A percentile compares a stretch with the other conserved stretches of the same genome.
These are phyloP conservation scores for Davidsoniella australis DNA, from an alignment of 2,329 filamentous ascomycete species.

Conservation along the genomic window DNA sequence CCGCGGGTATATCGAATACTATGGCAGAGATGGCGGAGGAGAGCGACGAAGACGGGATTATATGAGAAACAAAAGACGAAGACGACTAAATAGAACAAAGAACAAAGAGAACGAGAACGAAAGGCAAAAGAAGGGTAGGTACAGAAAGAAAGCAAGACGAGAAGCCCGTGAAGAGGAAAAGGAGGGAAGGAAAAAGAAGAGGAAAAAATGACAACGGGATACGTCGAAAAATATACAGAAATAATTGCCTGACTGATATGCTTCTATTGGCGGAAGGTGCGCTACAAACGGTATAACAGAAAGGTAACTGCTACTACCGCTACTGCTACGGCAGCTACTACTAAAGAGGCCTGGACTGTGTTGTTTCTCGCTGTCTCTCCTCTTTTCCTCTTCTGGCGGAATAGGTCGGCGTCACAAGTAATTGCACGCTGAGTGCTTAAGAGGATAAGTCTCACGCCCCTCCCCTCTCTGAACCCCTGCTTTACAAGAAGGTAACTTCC, in stretches of 20 bases:
- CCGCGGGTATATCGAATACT: not conserved
- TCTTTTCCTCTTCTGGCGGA: too few relatives aligned
- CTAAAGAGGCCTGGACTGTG: too few relatives aligned
- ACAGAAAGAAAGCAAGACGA: slow-evolving; percentile 10
- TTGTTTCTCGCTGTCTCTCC: too few relatives aligned
- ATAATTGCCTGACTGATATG: not conserved
- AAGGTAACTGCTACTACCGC: too few relatives aligned
- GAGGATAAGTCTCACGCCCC: too few relatives aligned
- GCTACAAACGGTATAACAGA: not conserved
- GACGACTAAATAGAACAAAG: slow-evolving; percentile 18
- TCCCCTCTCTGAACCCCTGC: too few relatives aligned
- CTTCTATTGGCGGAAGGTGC: not conserved
- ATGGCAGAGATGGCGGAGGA: slow-evolving; percentile 8
- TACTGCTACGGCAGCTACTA: too few relatives aligned
- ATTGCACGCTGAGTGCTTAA: too few relatives aligned
- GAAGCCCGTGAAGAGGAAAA: slow-evolving; percentile 14
- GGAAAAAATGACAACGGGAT: slow-evolving; percentile 27
- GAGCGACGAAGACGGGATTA: slow-evolving; percentile 17
- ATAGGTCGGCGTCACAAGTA: too few relatives aligned
- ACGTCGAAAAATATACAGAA: slow-evolving; percentile 2
- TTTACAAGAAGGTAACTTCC: too few relatives aligned
- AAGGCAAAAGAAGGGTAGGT: slow-evolving; percentile 5
- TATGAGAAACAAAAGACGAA: slow-evolving; percentile 15
- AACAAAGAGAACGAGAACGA: slow-evolving; percentile 3
- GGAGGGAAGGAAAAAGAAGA: slow-evolving; percentile 20